Evolutionary conservation across 306 rosid genomes (phyloP).

Genomic region (Prunus mume): DNA sequence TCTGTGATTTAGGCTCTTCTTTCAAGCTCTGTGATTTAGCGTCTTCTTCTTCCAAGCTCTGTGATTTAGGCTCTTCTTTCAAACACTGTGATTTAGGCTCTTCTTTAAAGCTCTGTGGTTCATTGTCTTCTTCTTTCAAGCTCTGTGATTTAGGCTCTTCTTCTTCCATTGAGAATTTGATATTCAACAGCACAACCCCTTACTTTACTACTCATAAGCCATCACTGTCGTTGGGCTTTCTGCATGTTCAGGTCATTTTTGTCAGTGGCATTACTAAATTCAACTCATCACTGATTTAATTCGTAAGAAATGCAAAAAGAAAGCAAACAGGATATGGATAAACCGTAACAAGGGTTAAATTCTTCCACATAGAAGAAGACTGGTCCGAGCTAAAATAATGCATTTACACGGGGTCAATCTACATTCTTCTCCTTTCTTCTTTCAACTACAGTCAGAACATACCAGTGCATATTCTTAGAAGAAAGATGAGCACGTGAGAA

Average conservation of each 20-base stretch:
- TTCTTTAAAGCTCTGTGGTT: conserved; percentile 24
- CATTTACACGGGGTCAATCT: not conserved
- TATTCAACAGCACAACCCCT: not conserved
- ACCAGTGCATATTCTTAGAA: not conserved
- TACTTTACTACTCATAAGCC: not conserved
- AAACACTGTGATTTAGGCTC: not conserved
- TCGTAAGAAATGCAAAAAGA: not conserved
- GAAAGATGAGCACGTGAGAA: not conserved
- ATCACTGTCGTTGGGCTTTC: not conserved
- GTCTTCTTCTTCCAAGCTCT: conserved; percentile 10
- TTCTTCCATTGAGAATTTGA: conserved; percentile 1
- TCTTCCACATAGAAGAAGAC: not conserved
- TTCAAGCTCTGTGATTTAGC: not conserved
- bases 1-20: not conserved
- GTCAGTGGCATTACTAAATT: not conserved
- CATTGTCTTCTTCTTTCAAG: conserved; percentile 12
- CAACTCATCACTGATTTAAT: not conserved
- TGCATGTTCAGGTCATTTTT: not conserved
- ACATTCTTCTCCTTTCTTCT: not conserved
- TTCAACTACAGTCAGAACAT: not conserved
- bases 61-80: not conserved
- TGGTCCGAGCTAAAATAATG: not conserved
- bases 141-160: not conserved
- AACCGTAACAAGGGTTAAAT: not conserved
- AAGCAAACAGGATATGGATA: not conserved